These are phyloP conservation scores for Ogataea salicorniae DNA, from an alignment of 805 yeast genomes.

Conservation along the genomic window DNA sequence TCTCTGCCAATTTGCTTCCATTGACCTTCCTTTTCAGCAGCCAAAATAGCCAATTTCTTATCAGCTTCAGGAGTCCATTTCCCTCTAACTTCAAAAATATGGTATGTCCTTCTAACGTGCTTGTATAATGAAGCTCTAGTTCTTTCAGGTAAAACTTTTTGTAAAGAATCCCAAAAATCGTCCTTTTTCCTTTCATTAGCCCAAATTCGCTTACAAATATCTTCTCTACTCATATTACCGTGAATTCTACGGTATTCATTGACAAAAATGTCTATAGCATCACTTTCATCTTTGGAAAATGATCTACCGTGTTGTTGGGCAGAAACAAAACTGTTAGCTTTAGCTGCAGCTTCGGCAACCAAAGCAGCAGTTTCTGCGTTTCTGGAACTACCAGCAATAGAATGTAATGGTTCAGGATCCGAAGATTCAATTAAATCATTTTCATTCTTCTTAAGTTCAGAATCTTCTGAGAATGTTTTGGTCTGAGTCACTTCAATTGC, in stretches of 20 bases:
- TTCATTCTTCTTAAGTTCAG: too few relatives aligned
- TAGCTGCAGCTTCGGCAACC: constrained; percentile 39
- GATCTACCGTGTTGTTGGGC: constrained; percentile 23
- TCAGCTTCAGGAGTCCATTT: constrained; percentile 89
- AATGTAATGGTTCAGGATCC: too few relatives aligned
- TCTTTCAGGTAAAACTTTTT: constrained; percentile 75
- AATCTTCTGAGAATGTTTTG: too few relatives aligned
- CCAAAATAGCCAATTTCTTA: constrained; percentile 53
- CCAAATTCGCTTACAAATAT: constrained; percentile 85
- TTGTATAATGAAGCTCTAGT: constrained; percentile 88
- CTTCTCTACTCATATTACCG: constrained; percentile 56
- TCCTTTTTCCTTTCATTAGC: constrained; percentile 78
- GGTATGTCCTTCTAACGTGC: constrained; percentile 87
- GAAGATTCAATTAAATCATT: too few relatives aligned
- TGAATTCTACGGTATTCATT: constrained; percentile 61
- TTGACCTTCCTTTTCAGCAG: constrained; percentile 66
- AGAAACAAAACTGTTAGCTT: constrained; percentile 33
- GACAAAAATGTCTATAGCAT: constrained; percentile 69
- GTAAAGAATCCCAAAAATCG: constrained; percentile 81
- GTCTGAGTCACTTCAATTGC: too few relatives aligned
- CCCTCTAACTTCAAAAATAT: constrained; percentile 81
- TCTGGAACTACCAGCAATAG: too few relatives aligned
- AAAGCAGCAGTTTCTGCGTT: constrained; percentile 34
- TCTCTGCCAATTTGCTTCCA: constrained; percentile 83
- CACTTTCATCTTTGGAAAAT: constrained; percentile 62